A percentile compares a stretch with the other conserved stretches of the same genome.
Evolutionary conservation across 768 basidiomycete species (phyloP).

Genomic region (Agrocybe praecox): DNA sequence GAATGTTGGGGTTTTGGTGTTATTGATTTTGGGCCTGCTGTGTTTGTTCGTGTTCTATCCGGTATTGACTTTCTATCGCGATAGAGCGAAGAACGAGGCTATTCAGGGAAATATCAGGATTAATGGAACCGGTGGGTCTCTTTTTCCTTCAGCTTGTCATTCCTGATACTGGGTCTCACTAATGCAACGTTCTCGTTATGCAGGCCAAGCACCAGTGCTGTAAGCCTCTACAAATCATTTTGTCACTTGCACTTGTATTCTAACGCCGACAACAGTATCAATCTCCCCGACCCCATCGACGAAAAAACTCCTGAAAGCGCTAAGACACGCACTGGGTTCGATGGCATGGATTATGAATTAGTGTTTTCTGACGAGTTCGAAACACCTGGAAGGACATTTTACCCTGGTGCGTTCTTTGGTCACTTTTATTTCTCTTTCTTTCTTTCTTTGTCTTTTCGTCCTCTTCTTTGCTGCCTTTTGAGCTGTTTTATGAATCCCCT

Average conservation of each 20-base stretch:
- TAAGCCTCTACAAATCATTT: conserved; percentile 18
- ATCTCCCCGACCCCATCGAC: conserved; percentile 71
- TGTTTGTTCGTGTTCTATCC: conserved; percentile 85
- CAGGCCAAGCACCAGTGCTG: conserved; percentile 66
- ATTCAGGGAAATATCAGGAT: conserved; percentile 68
- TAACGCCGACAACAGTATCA: conserved; percentile 25
- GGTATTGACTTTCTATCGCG: conserved; percentile 52
- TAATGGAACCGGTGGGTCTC: conserved; percentile 50
- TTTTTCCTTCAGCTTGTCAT: not conserved
- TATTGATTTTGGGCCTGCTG: conserved; percentile 65
- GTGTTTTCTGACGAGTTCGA: conserved; percentile 85
- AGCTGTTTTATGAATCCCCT: not conserved
- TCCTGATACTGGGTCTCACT: not conserved
- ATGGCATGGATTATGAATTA: conserved; percentile 67
- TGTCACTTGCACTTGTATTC: too few relatives aligned
- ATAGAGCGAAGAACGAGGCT: conserved; percentile 36
- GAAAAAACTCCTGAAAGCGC: conserved; percentile 63
- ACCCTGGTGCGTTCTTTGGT: conserved; percentile 35
- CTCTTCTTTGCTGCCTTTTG: not conserved
- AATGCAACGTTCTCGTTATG: not conserved
- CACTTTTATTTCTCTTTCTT: not conserved
- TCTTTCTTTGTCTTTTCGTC: not conserved
- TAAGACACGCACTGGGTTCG: conserved; percentile 66
- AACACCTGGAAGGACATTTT: conserved; percentile 63
- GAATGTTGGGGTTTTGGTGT: conserved; percentile 70